Conservation (phyloP, 345 rosid species). For the Linum tenue region DNA sequence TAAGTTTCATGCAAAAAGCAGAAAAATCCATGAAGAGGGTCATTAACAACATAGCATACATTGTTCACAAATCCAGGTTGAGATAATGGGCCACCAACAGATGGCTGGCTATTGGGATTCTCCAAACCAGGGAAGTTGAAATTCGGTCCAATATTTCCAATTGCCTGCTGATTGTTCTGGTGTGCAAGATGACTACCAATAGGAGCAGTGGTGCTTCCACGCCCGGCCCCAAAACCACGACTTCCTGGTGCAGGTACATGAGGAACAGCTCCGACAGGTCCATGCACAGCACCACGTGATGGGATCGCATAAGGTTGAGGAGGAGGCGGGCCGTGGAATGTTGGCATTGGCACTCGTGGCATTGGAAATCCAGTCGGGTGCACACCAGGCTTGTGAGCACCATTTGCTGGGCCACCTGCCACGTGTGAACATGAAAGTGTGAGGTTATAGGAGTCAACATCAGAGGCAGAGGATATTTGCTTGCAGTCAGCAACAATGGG, state of each 20-base stretch:
- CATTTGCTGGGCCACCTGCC: conserved; percentile 77
- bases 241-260: conserved; percentile 78
- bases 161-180: conserved; percentile 65
- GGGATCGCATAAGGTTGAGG: conserved; percentile 97
- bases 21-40: background rate
- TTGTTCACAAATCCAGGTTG: conserved; percentile 94
- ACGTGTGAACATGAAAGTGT: conserved; percentile 56
- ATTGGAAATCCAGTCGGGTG: conserved; percentile 86
- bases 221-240: conserved; percentile 86
- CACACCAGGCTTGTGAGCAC: conserved; percentile 76
- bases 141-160: conserved; percentile 74
- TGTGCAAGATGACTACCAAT: conserved; percentile 81
- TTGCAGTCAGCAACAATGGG: no score
- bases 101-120: conserved; percentile 85
- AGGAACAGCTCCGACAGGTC: conserved; percentile 92
- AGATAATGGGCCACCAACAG: conserved; percentile 79
- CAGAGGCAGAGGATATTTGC: no score
- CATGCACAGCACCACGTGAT: conserved; percentile 74
- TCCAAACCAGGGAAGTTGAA: conserved; percentile 70
- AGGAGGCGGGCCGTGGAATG: conserved; percentile 73
- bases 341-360: conserved; percentile 74
- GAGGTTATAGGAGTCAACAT: no score
- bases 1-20: no score
- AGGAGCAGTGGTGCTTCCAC: conserved; percentile 66
- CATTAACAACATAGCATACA: conserved; percentile 12